Evolutionary conservation across 257 asterid genomes (phyloP).

Genomic region (Nemophila menziesii): DNA sequence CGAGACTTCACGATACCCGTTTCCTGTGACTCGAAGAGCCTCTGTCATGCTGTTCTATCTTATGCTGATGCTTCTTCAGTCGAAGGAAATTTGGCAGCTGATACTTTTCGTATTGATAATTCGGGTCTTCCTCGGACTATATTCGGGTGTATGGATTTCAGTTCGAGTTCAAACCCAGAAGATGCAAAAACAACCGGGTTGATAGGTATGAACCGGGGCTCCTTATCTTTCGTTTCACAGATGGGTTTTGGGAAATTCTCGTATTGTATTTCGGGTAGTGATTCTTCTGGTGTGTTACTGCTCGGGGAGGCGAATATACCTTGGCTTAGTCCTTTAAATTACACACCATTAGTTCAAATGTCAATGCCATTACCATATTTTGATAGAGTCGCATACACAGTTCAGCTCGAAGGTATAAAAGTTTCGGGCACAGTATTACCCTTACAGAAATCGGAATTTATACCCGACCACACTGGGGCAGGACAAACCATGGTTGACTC

Average conservation of each 20-base stretch:
- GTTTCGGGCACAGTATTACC: conserved; percentile 34
- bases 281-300: conserved; percentile 46
- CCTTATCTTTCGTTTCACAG: conserved; percentile 54
- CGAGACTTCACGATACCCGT: conserved; percentile 51
- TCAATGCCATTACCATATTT: conserved; percentile 52
- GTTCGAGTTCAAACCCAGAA: conserved; percentile 50
- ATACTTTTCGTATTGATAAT: conserved; percentile 22
- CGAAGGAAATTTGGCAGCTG: conserved; percentile 63
- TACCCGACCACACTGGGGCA: conserved; percentile 78
- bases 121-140: conserved; percentile 23
- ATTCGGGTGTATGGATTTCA: conserved; percentile 75
- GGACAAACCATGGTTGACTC: conserved; percentile 89
- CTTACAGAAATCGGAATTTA: conserved; percentile 34
- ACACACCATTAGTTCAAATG: conserved; percentile 50
- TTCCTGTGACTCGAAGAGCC: conserved; percentile 49
- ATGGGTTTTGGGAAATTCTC: conserved; percentile 49
- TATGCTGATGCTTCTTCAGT: conserved; percentile 76
- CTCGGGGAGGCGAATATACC: conserved; percentile 47
- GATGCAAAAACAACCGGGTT: conserved; percentile 48
- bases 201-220: conserved; percentile 74
- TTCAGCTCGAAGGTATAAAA: conserved; percentile 53
- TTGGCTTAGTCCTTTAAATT: conserved; percentile 37
- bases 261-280: conserved; percentile 64
- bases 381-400: conserved; percentile 68
- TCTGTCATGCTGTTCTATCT: conserved; percentile 61